Evolutionary conservation across 331 rosid species (phyloP).

Genomic region (Quercus tomentella): DNA sequence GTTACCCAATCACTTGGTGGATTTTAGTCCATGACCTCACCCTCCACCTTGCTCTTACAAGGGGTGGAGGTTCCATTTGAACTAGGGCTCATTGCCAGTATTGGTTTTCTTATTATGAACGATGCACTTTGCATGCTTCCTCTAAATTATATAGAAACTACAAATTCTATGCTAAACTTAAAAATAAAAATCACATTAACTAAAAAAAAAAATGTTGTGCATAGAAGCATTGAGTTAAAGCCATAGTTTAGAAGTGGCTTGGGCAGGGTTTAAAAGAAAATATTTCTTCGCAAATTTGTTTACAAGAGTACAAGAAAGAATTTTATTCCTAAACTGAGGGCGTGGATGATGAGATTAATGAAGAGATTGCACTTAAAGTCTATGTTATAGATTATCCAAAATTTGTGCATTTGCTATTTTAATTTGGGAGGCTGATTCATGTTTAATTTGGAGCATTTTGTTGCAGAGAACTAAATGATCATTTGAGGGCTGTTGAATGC

Average conservation of each 20-base stretch:
- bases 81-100: too few species aligned
- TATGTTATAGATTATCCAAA: not conserved
- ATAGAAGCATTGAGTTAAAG: not conserved
- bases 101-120: not conserved
- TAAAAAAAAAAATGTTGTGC: not conserved
- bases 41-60: too few species aligned
- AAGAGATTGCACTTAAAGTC: not conserved
- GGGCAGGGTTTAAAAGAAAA: not conserved
- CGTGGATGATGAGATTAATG: not conserved
- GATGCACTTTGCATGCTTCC: not conserved
- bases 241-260: not conserved
- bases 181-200: not conserved
- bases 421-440: not conserved
- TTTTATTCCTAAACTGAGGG: not conserved
- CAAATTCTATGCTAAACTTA: not conserved
- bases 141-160: not conserved
- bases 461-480: not conserved
- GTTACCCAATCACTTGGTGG: too few species aligned
- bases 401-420: not conserved
- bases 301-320: not conserved
- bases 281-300: not conserved
- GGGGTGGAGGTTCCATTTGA: too few species aligned
- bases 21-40: too few species aligned
- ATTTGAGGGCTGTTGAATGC: not conserved
- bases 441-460: not conserved